A percentile compares a stretch with the other conserved stretches of the same genome.
Conservation (phyloP, 495 filamentous ascomycete genomes). For the Penicillium silybi region DNA sequence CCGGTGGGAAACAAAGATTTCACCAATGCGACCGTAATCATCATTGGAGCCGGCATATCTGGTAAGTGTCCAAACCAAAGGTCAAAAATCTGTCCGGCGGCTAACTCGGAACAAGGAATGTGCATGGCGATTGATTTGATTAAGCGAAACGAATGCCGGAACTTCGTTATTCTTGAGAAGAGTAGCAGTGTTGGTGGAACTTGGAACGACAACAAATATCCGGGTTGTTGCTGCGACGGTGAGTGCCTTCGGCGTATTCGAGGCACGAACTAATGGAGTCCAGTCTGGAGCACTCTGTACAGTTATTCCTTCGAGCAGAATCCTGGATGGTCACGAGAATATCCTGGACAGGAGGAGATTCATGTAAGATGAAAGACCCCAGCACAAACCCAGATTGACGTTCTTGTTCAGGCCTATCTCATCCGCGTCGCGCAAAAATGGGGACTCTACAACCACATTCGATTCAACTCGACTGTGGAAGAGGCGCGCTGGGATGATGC, state of each 20-base stretch:
- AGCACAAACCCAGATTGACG: neutral
- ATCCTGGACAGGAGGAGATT: slow-evolving; percentile 62
- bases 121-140: slow-evolving; percentile 58
- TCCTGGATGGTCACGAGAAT: slow-evolving; percentile 59
- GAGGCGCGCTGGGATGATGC: slow-evolving; percentile 55
- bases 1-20: slow-evolving; percentile 28
- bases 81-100: neutral
- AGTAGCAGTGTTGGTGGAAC: slow-evolving; percentile 52
- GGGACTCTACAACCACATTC: slow-evolving; percentile 52
- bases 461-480: slow-evolving; percentile 51
- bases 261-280: neutral
- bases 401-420: slow-evolving; percentile 46
- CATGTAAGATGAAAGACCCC: slow-evolving; percentile 26
- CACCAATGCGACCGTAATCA: slow-evolving; percentile 48
- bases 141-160: slow-evolving; percentile 46
- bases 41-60: slow-evolving; percentile 52
- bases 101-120: slow-evolving; percentile 32
- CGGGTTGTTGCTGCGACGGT: slow-evolving; percentile 53
- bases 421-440: slow-evolving; percentile 55
- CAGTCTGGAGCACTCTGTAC: slow-evolving; percentile 51
- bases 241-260: neutral
- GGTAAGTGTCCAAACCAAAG: slow-evolving; percentile 6
- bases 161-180: slow-evolving; percentile 55
- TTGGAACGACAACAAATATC: slow-evolving; percentile 54
- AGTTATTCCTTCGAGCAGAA: slow-evolving; percentile 67